Evolutionary conservation across 768 basidiomycete genomes (phyloP).

Genomic region (Coprinopsis cinerea): DNA sequence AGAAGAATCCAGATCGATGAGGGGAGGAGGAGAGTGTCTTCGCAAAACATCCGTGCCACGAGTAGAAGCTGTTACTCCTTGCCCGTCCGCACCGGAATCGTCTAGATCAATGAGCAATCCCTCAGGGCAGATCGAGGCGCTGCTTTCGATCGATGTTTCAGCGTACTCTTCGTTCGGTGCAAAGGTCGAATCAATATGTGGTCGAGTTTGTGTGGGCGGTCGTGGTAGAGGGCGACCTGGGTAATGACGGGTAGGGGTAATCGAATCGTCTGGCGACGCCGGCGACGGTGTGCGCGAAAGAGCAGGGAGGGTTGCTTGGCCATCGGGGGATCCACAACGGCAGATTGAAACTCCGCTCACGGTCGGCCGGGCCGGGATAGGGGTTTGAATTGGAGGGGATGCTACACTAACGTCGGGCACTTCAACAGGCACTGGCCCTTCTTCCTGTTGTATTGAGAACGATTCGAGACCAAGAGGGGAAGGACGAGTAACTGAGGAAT

Average conservation of each 20-base stretch:
- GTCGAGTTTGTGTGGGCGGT: constrained; percentile 26
- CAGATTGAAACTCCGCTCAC: constrained; percentile 1
- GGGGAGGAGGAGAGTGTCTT: constrained; percentile 1
- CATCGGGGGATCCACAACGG: constrained; percentile 2
- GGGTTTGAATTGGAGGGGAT: constrained; percentile 6
- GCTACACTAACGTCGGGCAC: neutral
- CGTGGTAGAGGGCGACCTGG: constrained; percentile 53
- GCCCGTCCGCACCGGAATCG: constrained; percentile 27
- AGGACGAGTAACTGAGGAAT: constrained; percentile 12
- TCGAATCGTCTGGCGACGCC: constrained; percentile 15
- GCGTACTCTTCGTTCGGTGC: constrained; percentile 21
- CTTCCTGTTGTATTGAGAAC: constrained; percentile 11
- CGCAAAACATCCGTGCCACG: constrained; percentile 14
- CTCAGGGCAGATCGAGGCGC: constrained; percentile 30
- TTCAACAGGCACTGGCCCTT: constrained; percentile 3
- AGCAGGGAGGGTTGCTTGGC: neutral
- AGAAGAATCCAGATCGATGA: constrained; percentile 4
- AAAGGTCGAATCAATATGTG: constrained; percentile 29
- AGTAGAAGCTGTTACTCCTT: constrained; percentile 17
- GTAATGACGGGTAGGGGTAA: constrained; percentile 37
- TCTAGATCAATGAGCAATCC: constrained; percentile 55
- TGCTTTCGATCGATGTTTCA: neutral
- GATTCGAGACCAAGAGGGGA: constrained; percentile 26
- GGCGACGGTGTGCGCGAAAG: constrained; percentile 10
- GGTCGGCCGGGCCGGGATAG: constrained; percentile 11